A percentile compares a stretch with the other conserved stretches of the same genome.
Evolutionary conservation across 805 yeast genomes (phyloP).

Genomic region (Candida manassasensis): DNA sequence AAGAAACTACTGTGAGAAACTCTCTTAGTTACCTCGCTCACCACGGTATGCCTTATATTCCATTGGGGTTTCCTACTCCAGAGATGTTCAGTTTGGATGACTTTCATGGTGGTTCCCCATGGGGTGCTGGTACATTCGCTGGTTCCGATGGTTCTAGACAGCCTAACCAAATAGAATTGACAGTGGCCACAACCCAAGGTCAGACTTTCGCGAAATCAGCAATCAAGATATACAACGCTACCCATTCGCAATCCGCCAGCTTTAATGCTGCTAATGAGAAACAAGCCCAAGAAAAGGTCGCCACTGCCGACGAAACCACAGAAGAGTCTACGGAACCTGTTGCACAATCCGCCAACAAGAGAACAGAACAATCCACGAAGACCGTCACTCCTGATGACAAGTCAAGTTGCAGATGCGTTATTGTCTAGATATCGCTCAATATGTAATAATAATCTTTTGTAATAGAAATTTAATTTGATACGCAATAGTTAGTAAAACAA

Average conservation of each 20-base stretch:
- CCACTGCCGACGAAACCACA: conserved; percentile 5
- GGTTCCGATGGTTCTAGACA: conserved; percentile 72
- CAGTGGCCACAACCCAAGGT: conserved; percentile 68
- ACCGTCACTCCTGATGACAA: conserved; percentile 3
- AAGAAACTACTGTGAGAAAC: conserved; percentile 63
- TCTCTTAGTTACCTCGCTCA: conserved; percentile 59
- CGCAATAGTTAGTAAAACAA: too few relatives aligned
- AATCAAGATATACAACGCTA: conserved; percentile 11
- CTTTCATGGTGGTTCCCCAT: conserved; percentile 77
- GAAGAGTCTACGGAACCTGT: conserved; percentile 1
- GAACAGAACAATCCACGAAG: conserved; percentile 4
- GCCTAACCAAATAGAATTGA: conserved; percentile 59
- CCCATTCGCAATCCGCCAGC: background rate
- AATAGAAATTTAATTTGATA: too few relatives aligned
- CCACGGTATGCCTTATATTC: conserved; percentile 74
- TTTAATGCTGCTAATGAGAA: conserved; percentile 5
- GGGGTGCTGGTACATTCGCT: conserved; percentile 84
- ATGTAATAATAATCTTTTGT: too few relatives aligned
- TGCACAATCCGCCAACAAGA: conserved; percentile 1
- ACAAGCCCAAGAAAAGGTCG: background rate
- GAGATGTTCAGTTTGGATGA: conserved; percentile 55
- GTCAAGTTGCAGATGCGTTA: conserved; percentile 15
- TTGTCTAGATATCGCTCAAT: conserved; percentile 12
- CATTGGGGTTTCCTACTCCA: conserved; percentile 67
- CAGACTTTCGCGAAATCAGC: conserved; percentile 39